Conservation (phyloP, 805 yeast species). For the Pichia nanzhaoensis region DNA sequence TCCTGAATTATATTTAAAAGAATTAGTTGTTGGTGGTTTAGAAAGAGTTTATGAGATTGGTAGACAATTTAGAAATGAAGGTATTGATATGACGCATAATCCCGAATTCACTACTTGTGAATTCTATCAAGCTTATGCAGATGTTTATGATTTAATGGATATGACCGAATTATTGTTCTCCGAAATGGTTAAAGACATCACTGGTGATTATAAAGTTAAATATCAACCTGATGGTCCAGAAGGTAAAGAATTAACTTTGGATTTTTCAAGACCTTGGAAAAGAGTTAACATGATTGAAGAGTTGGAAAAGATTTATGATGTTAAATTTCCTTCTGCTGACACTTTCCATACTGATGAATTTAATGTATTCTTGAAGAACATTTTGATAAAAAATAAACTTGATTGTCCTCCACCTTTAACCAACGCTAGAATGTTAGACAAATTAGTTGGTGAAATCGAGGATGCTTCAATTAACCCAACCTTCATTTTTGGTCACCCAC, state of each 20-base stretch:
- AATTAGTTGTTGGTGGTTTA: constrained; percentile 96
- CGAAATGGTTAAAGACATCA: constrained; percentile 94
- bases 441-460: constrained; percentile 94
- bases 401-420: constrained; percentile 89
- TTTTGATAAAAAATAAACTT: constrained; percentile 70
- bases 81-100: constrained; percentile 97
- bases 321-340: constrained; percentile 93
- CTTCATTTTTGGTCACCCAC: constrained; percentile 97
- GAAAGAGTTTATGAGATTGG: constrained; percentile 98
- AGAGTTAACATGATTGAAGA: constrained; percentile 96
- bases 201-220: constrained; percentile 77
- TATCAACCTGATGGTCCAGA: constrained; percentile 96
- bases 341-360: constrained; percentile 92
- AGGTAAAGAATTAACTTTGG: constrained; percentile 68
- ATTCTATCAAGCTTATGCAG: constrained; percentile 96
- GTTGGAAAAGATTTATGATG: constrained; percentile 77
- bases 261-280: constrained; percentile 97
- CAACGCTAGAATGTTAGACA: constrained; percentile 98
- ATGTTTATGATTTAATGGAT: constrained; percentile 92
- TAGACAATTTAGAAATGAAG: constrained; percentile 97
- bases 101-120: constrained; percentile 99
- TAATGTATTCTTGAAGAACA: constrained; percentile 77
- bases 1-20: constrained; percentile 93
- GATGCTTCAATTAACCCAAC: constrained; percentile 95
- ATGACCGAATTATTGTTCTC: constrained; percentile 89